Evolutionary conservation across 225 moss, liverwort and hornwort genomes (phyloP).

Genomic region (Pleurozium schreberi): DNA sequence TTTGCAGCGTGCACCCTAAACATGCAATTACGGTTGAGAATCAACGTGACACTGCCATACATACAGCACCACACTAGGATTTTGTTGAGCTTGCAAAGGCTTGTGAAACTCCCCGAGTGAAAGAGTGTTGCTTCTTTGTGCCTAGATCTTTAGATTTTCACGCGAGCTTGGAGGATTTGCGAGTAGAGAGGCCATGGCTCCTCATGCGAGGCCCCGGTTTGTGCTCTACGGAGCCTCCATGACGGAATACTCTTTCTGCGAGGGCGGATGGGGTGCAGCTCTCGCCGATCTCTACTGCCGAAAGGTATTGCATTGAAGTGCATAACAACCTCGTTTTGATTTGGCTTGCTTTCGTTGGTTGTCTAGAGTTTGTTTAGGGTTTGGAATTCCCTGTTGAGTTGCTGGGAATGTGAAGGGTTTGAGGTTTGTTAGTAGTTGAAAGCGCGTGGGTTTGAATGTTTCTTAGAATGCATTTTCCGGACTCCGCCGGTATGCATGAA

Average conservation of each 20-base stretch:
- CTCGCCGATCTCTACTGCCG: constrained; percentile 40
- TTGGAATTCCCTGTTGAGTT: not conserved
- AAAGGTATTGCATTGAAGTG: not conserved
- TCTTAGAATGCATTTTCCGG: not conserved
- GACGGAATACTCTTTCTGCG: constrained; percentile 29
- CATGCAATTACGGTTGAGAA: not conserved
- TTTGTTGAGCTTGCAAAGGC: not conserved
- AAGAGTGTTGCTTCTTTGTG: too few species aligned
- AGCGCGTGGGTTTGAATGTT: not conserved
- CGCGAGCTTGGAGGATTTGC: not conserved
- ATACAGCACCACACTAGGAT: not conserved
- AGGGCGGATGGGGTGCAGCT: constrained; percentile 38
- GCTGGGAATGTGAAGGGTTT: not conserved
- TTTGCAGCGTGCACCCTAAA: too few species aligned
- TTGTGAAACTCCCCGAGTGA: not conserved
- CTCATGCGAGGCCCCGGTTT: constrained; percentile 22
- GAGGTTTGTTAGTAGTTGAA: not conserved
- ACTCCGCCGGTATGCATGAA: not conserved
- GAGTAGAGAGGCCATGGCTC: not conserved
- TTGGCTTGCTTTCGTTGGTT: not conserved
- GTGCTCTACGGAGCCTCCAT: constrained; percentile 48
- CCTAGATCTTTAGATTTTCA: not conserved
- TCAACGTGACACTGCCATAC: not conserved
- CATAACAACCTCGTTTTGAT: not conserved
- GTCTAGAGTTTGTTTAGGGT: not conserved